Evolutionary conservation across 805 yeast genomes (phyloP).

Genomic region (Ogataea salicorniae): DNA sequence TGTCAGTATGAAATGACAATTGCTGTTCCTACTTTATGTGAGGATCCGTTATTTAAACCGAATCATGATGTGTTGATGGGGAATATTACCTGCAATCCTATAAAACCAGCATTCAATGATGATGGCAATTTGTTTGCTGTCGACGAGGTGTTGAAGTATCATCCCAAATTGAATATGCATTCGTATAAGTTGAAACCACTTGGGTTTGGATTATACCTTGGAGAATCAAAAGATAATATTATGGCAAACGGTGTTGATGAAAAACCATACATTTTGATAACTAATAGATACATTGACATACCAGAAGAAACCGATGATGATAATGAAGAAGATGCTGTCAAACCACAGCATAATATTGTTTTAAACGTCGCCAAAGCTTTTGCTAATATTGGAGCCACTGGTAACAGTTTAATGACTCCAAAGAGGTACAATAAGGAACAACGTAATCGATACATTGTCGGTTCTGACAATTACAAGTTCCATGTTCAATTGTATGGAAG

Average conservation of each 20-base stretch:
- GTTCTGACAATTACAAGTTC: conserved; percentile 7
- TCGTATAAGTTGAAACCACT: conserved; percentile 5
- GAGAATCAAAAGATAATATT: not conserved
- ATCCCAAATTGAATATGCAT: conserved; percentile 1
- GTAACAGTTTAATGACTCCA: not conserved
- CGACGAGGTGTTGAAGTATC: conserved; percentile 1
- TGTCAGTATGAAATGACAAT: conserved; percentile 27
- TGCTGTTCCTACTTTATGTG: conserved; percentile 22
- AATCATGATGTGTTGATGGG: conserved; percentile 4
- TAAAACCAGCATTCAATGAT: conserved; percentile 1
- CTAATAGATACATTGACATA: conserved; percentile 4
- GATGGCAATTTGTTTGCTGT: not conserved
- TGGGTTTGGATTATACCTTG: conserved; percentile 18
- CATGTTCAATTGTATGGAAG: conserved; percentile 10
- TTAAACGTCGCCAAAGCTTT: conserved; percentile 6
- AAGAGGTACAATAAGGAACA: not conserved
- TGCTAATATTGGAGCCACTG: not conserved
- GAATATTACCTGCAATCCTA: conserved; percentile 18
- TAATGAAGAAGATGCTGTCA: not conserved
- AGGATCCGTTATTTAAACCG: conserved; percentile 17
- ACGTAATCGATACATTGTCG: not conserved
- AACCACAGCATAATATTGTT: conserved; percentile 2
- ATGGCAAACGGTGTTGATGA: not conserved
- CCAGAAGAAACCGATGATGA: not conserved
- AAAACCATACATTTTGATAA: conserved; percentile 3